phyloP scores from a whole-genome alignment of 208 protist genomes.

The Trichomonas tenax region DNA sequence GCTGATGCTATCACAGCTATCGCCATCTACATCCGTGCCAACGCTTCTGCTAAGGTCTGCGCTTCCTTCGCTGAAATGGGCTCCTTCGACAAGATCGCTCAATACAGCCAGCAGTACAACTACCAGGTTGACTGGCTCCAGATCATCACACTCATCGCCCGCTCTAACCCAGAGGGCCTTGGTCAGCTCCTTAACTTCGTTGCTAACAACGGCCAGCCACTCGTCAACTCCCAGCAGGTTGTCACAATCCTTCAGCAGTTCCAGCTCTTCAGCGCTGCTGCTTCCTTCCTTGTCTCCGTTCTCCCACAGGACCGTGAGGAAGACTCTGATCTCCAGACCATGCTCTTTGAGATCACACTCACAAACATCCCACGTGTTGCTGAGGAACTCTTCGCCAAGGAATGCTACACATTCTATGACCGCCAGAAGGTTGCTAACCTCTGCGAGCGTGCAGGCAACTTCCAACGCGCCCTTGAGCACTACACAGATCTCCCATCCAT shows the following conservation, averaged over 20 bases:
- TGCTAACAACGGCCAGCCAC: slow-evolving; percentile 38
- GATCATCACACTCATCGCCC: slow-evolving; percentile 51
- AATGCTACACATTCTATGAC: slow-evolving; percentile 90
- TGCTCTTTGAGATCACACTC: slow-evolving; percentile 97
- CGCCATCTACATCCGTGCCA: slow-evolving; percentile 81
- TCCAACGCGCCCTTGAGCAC: slow-evolving; percentile 76
- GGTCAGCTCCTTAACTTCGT: slow-evolving; percentile 71
- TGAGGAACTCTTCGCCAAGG: slow-evolving; percentile 81
- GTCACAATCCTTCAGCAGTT: slow-evolving; percentile 36
- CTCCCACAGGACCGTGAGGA: slow-evolving; percentile 61
- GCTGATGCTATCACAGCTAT: slow-evolving; percentile 75
- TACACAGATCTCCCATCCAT: slow-evolving; percentile 91
- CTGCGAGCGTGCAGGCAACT: slow-evolving; percentile 91
- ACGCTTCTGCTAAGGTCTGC: slow-evolving; percentile 68
- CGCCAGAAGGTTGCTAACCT: slow-evolving; percentile 71
- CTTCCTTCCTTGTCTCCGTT: slow-evolving; percentile 86
- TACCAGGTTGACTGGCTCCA: slow-evolving; percentile 22
- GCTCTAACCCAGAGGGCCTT: slow-evolving; percentile 69
- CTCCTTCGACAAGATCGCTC: slow-evolving; percentile 19
- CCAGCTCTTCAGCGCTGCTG: slow-evolving; percentile 83
- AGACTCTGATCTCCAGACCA: slow-evolving; percentile 78
- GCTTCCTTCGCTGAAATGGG: slow-evolving; percentile 32
- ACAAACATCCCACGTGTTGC: slow-evolving; percentile 67
- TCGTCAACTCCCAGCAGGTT: slow-evolving; percentile 25
- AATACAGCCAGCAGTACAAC: slow-evolving; percentile 27